Percentiles rank a stretch among this genome's conserved stretches.
These are phyloP conservation scores for Aspergillus sp. DNA, from an alignment of 2,329 filamentous ascomycete species.

Conservation along the genomic window DNA sequence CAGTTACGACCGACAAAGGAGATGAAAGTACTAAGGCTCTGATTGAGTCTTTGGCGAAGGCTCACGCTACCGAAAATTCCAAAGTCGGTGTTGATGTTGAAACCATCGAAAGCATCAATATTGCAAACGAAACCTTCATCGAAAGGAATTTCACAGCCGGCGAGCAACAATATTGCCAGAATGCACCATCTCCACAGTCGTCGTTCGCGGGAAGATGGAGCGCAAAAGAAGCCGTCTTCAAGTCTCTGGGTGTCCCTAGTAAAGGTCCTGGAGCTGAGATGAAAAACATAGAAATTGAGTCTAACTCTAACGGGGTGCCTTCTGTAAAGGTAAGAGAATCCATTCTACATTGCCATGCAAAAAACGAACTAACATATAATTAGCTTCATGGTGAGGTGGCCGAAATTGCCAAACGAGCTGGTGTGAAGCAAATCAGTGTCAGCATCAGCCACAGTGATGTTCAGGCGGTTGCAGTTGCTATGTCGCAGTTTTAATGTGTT, in stretches of 20 bases:
- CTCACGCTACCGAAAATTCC: constrained; percentile 62
- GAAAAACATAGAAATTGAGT: constrained; percentile 91
- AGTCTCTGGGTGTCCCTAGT: constrained; percentile 83
- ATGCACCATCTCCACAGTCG: constrained; percentile 75
- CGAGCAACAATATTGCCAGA: constrained; percentile 84
- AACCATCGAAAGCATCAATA: constrained; percentile 81
- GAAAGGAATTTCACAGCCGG: constrained; percentile 87
- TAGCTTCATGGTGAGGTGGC: constrained; percentile 86
- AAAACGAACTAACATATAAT: constrained; percentile 31
- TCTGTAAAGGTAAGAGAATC: constrained; percentile 71
- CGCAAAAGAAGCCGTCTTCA: constrained; percentile 98
- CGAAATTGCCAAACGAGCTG: constrained; percentile 77
- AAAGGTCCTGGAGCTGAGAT: constrained; percentile 85
- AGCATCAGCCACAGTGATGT: constrained; percentile 95
- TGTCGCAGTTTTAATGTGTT: constrained; percentile 66
- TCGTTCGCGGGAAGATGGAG: constrained; percentile 96
- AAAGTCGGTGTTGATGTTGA: constrained; percentile 95
- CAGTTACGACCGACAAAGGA: constrained; percentile 60
- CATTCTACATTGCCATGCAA: constrained; percentile 10
- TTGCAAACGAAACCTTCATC: constrained; percentile 90
- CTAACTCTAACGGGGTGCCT: constrained; percentile 78
- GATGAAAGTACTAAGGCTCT: constrained; percentile 68
- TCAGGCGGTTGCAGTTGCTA: constrained; percentile 92
- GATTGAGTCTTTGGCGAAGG: constrained; percentile 73
- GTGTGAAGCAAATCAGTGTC: constrained; percentile 84